phyloP scores from a whole-genome alignment of 2,329 filamentous ascomycete genomes.

The Phyllosticta citrichinensis region DNA sequence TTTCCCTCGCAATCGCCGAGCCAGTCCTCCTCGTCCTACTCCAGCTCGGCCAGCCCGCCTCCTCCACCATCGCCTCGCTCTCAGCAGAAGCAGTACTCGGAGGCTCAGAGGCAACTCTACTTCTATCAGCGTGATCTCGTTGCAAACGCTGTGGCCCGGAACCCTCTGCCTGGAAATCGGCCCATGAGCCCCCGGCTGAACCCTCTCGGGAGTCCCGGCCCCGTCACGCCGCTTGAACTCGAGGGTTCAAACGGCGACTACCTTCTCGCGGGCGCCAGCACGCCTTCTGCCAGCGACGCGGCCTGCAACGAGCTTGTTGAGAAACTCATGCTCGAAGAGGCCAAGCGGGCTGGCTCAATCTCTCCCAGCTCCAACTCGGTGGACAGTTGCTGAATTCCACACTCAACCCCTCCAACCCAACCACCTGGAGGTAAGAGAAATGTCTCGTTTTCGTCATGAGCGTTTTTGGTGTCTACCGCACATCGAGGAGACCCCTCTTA shows the following conservation, averaged over 20 bases:
- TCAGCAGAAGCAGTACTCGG: conserved; percentile 35
- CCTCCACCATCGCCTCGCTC: conserved; percentile 34
- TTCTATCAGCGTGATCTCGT: conserved; percentile 38
- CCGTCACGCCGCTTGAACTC: conserved; percentile 43
- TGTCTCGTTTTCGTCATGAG: not conserved
- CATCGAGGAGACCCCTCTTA: not conserved
- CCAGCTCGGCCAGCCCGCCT: conserved; percentile 30
- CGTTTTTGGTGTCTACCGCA: conserved; percentile 1
- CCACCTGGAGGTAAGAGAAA: too few species aligned
- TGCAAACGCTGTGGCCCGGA: conserved; percentile 14
- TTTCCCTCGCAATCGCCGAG: conserved; percentile 34
- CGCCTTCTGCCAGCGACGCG: conserved; percentile 12
- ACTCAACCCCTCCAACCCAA: too few species aligned
- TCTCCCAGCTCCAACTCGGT: conserved; percentile 6
- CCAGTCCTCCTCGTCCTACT: conserved; percentile 25
- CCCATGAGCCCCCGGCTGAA: conserved; percentile 39
- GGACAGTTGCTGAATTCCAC: not conserved
- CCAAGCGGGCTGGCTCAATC: conserved; percentile 26
- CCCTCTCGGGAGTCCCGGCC: conserved; percentile 41
- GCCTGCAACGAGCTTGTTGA: conserved; percentile 35
- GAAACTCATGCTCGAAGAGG: conserved; percentile 37
- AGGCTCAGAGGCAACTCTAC: conserved; percentile 40
- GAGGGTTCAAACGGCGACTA: conserved; percentile 36
- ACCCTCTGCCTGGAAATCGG: conserved; percentile 18
- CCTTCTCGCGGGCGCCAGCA: conserved; percentile 33